These are phyloP conservation scores for Trichoderma aggressivum DNA, from an alignment of 2,329 filamentous ascomycete genomes.

Conservation along the genomic window DNA sequence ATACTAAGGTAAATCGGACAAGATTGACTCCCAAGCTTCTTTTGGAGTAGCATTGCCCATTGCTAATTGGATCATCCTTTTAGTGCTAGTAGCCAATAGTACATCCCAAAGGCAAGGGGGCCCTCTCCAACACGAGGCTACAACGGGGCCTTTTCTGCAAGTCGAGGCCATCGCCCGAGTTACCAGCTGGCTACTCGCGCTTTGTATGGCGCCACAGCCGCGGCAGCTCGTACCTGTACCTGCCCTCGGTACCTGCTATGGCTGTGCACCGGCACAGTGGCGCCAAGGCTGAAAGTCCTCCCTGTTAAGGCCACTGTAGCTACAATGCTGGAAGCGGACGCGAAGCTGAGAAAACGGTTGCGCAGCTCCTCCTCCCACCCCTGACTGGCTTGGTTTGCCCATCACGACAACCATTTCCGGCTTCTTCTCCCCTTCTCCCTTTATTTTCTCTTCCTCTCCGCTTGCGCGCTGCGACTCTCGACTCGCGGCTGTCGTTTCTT, in stretches of 20 bases:
- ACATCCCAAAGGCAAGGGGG: neutral
- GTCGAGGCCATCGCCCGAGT: neutral
- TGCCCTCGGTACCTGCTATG: neutral
- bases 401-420: slow-evolving; percentile 16
- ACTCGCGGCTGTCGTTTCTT: slow-evolving; percentile 15
- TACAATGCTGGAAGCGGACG: slow-evolving; percentile 31
- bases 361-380: slow-evolving; percentile 17
- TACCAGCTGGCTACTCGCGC: neutral
- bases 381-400: slow-evolving; percentile 20
- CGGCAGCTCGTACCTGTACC: neutral
- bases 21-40: neutral
- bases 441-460: slow-evolving; percentile 22
- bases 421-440: slow-evolving; percentile 20
- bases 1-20: no score
- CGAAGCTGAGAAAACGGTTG: slow-evolving; percentile 18
- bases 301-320: slow-evolving; percentile 39
- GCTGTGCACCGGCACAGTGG: slow-evolving; percentile 15
- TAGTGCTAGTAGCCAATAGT: slow-evolving; percentile 8
- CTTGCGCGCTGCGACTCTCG: slow-evolving; percentile 9
- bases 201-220: slow-evolving; percentile 2
- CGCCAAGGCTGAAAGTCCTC: slow-evolving; percentile 9
- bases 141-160: neutral
- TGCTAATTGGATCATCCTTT: neutral
- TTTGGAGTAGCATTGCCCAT: neutral
- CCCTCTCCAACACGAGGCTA: slow-evolving; percentile 7